Evolutionary conservation across 83 land plant genomes (phyloP).

Genomic region (Thuja plicata): DNA sequence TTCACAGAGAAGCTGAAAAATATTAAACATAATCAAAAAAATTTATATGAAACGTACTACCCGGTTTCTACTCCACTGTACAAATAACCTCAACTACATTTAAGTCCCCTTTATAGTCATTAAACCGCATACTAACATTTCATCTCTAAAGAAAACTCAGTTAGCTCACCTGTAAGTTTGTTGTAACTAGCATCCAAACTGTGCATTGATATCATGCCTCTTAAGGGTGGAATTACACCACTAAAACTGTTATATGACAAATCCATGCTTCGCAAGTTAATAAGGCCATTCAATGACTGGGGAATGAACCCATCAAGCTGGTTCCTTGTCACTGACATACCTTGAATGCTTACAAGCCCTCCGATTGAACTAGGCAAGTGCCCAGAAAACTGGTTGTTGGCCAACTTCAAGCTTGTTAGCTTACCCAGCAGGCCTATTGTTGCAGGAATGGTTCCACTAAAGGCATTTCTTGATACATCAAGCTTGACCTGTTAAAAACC

Average conservation of each 20-base stretch:
- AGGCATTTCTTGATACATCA: slow-evolving; percentile 48
- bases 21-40: too few relatives aligned
- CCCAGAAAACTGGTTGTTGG: slow-evolving; percentile 55
- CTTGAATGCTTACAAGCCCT: slow-evolving; percentile 30
- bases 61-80: too few relatives aligned
- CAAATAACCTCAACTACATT: not conserved
- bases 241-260: slow-evolving; percentile 50
- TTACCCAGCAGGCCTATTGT: slow-evolving; percentile 20
- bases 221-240: slow-evolving; percentile 51
- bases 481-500: slow-evolving; percentile 5
- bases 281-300: slow-evolving; percentile 8
- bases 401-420: slow-evolving; percentile 39
- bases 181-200: slow-evolving; percentile 56
- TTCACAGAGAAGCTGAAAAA: too few relatives aligned
- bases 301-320: slow-evolving; percentile 39
- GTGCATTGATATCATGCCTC: slow-evolving; percentile 18
- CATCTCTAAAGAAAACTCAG: slow-evolving; percentile 18
- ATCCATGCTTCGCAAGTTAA: slow-evolving; percentile 38
- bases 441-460: slow-evolving; percentile 48
- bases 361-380: slow-evolving; percentile 42
- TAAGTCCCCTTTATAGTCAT: not conserved
- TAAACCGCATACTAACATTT: not conserved
- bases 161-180: slow-evolving; percentile 37
- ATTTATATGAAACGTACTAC: too few relatives aligned
- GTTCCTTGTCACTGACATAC: slow-evolving; percentile 52